A percentile compares a stretch with the other conserved stretches of the same genome.
These are phyloP conservation scores for Pittosporum tobira DNA, from an alignment of 129 eudicot genomes.

Conservation along the genomic window DNA sequence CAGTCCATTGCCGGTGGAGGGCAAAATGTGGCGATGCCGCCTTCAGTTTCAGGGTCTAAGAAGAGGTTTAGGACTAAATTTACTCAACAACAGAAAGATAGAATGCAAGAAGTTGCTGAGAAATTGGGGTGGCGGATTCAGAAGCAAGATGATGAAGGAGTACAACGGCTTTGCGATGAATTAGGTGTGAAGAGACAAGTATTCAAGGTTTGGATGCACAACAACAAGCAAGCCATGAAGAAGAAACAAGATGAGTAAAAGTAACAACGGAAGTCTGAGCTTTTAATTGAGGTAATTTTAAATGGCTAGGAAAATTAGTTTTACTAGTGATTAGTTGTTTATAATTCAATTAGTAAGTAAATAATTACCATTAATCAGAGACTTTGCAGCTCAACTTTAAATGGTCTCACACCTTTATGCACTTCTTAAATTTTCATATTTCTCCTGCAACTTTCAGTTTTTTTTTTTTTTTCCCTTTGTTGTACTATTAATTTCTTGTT, in stretches of 20 bases:
- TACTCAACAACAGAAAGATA: conserved; percentile 54
- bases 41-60: conserved; percentile 23
- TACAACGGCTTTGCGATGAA: conserved; percentile 46
- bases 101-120: conserved; percentile 58
- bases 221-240: conserved; percentile 74
- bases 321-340: conserved; percentile 4
- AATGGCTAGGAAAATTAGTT: not conserved
- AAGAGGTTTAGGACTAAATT: conserved; percentile 77
- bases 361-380: too few species aligned
- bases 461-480: too few species aligned
- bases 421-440: too few species aligned
- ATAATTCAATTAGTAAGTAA: not conserved
- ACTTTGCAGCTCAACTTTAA: too few species aligned
- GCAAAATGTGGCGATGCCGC: conserved; percentile 16
- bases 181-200: conserved; percentile 64
- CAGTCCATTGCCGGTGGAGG: conserved; percentile 22
- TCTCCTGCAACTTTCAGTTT: too few species aligned
- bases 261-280: not conserved
- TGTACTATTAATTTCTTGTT: too few species aligned
- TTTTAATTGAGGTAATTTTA: conserved; percentile 1
- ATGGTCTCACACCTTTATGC: too few species aligned
- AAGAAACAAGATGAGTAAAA: conserved; percentile 32
- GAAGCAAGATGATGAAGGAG: conserved; percentile 68
- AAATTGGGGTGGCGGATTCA: conserved; percentile 73
- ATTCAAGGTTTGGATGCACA: conserved; percentile 87